These are phyloP conservation scores for Verbascum thapsus DNA, from an alignment of 257 asterid genomes.

Conservation along the genomic window DNA sequence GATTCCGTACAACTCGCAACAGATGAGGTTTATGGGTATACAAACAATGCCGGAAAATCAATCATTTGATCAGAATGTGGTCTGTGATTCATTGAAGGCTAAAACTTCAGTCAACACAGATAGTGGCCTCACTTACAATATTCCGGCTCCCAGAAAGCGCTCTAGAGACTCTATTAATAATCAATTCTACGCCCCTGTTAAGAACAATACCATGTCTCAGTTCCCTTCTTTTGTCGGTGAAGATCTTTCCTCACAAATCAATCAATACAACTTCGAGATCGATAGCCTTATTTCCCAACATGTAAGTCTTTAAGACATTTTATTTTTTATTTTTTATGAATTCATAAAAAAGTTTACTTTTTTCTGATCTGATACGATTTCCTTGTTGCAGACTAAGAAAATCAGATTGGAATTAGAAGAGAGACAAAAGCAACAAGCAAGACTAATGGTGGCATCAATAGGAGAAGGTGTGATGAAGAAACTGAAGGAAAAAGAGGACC, in stretches of 20 bases:
- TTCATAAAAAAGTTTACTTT: too few species aligned
- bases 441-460: constrained; percentile 46
- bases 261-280: constrained; percentile 61
- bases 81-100: constrained; percentile 46
- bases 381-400: constrained; percentile 45
- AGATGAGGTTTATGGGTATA: constrained; percentile 37
- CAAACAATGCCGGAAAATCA: constrained; percentile 46
- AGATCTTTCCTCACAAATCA: constrained; percentile 48
- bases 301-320: constrained; percentile 34
- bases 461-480: constrained; percentile 56
- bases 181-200: constrained; percentile 38
- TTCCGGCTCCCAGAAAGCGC: constrained; percentile 51
- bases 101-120: constrained; percentile 63
- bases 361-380: not conserved
- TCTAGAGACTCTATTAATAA: constrained; percentile 43
- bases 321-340: not conserved
- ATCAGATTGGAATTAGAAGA: constrained; percentile 66
- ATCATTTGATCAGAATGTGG: constrained; percentile 36
- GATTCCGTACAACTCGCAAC: constrained; percentile 39
- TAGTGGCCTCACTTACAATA: constrained; percentile 53
- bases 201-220: constrained; percentile 22
- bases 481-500: constrained; percentile 71
- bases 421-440: constrained; percentile 62
- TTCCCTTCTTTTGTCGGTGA: constrained; percentile 40
- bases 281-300: constrained; percentile 65